Evolutionary conservation across 768 basidiomycete species (phyloP).

Genomic region (Panaeolus cyanescens): DNA sequence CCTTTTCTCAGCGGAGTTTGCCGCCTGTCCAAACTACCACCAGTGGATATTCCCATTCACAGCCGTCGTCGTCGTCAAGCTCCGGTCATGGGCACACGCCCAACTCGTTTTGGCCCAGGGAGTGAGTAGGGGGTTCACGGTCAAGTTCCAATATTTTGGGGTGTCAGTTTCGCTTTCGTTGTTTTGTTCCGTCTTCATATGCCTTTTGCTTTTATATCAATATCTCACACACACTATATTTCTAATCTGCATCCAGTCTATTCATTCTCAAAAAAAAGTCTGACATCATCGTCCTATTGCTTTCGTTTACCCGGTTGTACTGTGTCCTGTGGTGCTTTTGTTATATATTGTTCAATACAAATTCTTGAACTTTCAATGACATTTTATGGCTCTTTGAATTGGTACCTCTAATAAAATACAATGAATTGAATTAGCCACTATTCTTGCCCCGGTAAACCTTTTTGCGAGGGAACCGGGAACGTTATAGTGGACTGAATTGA

Average conservation of each 20-base stretch:
- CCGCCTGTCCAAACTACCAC: slow-evolving; percentile 27
- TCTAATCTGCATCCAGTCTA: slow-evolving; percentile 6
- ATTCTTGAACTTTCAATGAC: background rate
- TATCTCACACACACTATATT: background rate
- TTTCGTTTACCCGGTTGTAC: background rate
- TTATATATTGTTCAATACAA: slow-evolving; percentile 6
- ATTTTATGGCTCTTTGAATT: background rate
- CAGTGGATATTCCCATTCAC: slow-evolving; percentile 22
- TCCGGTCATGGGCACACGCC: slow-evolving; percentile 18
- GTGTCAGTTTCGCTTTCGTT: slow-evolving; percentile 3
- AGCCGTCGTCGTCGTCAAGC: slow-evolving; percentile 18
- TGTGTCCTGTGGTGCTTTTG: background rate
- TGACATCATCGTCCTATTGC: background rate
- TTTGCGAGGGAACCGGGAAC: background rate
- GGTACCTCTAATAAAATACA: background rate
- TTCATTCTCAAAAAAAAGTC: slow-evolving; percentile 8
- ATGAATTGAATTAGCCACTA: background rate
- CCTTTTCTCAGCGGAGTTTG: slow-evolving; percentile 27
- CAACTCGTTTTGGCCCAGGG: slow-evolving; percentile 24
- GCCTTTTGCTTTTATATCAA: slow-evolving; percentile 4
- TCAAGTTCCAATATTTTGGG: background rate
- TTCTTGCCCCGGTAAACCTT: background rate
- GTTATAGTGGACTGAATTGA: background rate
- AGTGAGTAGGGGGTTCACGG: slow-evolving; percentile 12
- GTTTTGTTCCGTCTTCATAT: slow-evolving; percentile 8